A percentile compares a stretch with the other conserved stretches of the same genome.
These are phyloP conservation scores for Klebsormidium nitens DNA, from an alignment of 139 green algal genomes.

Conservation along the genomic window DNA sequence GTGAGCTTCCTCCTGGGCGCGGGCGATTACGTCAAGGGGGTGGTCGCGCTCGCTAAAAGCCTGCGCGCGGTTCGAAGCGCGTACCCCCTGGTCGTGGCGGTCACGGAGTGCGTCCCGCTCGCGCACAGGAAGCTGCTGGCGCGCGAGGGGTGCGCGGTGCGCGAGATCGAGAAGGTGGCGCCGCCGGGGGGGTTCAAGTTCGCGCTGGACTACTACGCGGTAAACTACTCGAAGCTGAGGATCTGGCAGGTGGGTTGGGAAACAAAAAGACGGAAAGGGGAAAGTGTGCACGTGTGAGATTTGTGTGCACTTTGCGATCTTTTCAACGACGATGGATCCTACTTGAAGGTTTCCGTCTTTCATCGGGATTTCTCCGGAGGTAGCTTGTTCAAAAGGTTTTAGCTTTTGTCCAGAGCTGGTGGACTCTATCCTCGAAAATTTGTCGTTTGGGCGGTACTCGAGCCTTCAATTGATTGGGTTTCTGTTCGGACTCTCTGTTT, in stretches of 20 bases:
- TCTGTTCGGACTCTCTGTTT: too few species aligned
- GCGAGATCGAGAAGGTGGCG: constrained; percentile 11
- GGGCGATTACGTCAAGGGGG: constrained; percentile 21
- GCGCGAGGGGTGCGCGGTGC: constrained; percentile 14
- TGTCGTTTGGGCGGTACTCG: too few species aligned
- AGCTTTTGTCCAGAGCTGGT: too few species aligned
- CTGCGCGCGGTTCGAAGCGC: not conserved
- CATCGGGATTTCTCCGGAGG: too few species aligned
- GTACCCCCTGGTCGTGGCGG: constrained; percentile 13
- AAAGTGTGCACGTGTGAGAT: too few species aligned
- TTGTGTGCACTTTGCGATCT: too few species aligned
- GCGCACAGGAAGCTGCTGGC: constrained; percentile 15
- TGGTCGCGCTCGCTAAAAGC: constrained; percentile 26
- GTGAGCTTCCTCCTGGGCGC: constrained; percentile 7
- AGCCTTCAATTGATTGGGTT: too few species aligned
- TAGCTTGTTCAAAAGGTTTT: too few species aligned
- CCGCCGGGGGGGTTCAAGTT: constrained; percentile 17
- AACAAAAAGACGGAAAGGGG: too few species aligned
- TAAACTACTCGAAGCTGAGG: constrained; percentile 35
- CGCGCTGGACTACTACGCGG: constrained; percentile 15
- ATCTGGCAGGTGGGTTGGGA: constrained; percentile 30
- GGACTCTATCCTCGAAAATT: too few species aligned
- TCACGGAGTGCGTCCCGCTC: constrained; percentile 8
- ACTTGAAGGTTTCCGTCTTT: too few species aligned
- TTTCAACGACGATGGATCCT: too few species aligned